Evolutionary conservation across 495 filamentous ascomycete genomes (phyloP), one percentile per base, ranked within the genome.

Genomic region (Tuber aestivum): DNA sequence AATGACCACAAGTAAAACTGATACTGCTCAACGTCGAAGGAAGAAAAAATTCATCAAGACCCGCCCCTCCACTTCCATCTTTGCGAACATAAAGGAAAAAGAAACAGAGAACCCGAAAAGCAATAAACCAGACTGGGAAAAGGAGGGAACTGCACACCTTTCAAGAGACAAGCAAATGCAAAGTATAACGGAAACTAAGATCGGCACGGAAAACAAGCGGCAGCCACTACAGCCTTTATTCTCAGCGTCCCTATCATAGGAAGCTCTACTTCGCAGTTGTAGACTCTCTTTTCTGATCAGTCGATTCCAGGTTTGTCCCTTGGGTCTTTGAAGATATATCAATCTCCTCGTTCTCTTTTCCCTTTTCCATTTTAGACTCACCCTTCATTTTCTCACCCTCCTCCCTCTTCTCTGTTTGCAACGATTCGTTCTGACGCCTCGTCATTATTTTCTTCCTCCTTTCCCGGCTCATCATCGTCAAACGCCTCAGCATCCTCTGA

Each of bases 401-500:
- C 23, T 56, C 70, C 23, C 48, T 71, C n/a, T 65, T 78, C 27
- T 56, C 75, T 44, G 68, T n/a, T 79, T 42, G 35, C 72, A 32
- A 44, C 73, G 68, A 70, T 44, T 65, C 74, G 78, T 71, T 74
- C 48, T 27, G 77, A 71, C 18, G 74, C 76, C 70, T 82, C 74
- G 35, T 80, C 78, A 40, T 83, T 76, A 27, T 80, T 74, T 69
- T 80, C 72, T 42, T 76, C 76, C 68, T 75, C 73, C 16, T 75
- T 73, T 76, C 95, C 94, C 83, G 97, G 92, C 75, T 94, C 93
- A 71, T 56, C 48, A 56, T 89, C 88, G 84, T 97, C 94, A 86
- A 96, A 95, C 88, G 97, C 93, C 77, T 97, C 92, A 40, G 90
- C 89, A 79, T 97, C 95, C 81, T 94, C 91, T 76, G 92, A 91